phyloP scores from a whole-genome alignment of 164 flowering plant genomes.

The Warburgia ugandensis region DNA sequence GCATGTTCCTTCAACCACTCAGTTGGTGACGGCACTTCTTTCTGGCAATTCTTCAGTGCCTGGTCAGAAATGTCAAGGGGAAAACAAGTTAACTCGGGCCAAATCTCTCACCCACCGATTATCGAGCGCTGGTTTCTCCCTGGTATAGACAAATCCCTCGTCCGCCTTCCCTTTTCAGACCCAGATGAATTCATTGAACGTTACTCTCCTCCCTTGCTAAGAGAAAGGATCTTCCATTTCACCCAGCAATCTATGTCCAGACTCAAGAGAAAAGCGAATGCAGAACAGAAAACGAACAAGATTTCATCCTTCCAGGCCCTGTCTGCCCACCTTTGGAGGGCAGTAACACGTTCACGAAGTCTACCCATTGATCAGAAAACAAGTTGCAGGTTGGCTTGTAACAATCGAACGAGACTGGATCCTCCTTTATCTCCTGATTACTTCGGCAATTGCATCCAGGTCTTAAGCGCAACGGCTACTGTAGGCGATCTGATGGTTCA shows the following conservation, averaged over 20 bases:
- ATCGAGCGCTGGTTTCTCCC: not conserved
- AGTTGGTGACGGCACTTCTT: constrained; percentile 14
- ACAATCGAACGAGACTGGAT: constrained; percentile 28
- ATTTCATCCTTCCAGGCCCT: constrained; percentile 18
- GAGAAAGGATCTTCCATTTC: constrained; percentile 14
- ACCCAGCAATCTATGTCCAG: constrained; percentile 1
- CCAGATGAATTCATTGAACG: not conserved
- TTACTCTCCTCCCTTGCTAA: constrained; percentile 3
- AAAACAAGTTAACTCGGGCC: too few species aligned
- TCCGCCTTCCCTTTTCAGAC: constrained; percentile 6
- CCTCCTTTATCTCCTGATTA: constrained; percentile 35
- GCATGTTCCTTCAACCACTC: constrained; percentile 16
- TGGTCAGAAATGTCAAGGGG: constrained; percentile 16
- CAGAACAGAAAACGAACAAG: not conserved
- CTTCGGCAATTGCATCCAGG: constrained; percentile 31
- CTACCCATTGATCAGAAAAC: constrained; percentile 11
- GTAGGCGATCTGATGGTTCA: constrained; percentile 11
- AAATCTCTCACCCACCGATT: constrained; percentile 1
- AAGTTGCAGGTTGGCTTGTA: constrained; percentile 24
- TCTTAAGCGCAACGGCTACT: constrained; percentile 5
- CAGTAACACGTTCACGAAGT: constrained; percentile 11
- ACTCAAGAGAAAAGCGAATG: constrained; percentile 8
- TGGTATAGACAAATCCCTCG: not conserved
- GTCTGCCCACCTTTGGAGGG: constrained; percentile 31
- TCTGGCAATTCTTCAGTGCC: constrained; percentile 17